Evolutionary conservation across 2,329 filamentous ascomycete genomes (phyloP).

Genomic region (Ilyonectria mors-panacis): DNA sequence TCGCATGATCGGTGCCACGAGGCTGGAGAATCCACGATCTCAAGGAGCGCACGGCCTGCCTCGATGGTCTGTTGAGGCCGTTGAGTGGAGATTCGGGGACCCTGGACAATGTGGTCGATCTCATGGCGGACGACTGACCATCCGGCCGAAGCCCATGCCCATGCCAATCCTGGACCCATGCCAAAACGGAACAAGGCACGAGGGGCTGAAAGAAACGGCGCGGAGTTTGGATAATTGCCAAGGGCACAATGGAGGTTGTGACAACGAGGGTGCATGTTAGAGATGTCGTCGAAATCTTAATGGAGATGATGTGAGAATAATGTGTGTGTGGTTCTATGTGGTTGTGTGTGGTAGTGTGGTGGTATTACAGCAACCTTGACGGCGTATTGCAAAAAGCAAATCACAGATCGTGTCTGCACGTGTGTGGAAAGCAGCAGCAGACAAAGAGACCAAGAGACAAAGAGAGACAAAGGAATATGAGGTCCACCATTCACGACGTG

Average conservation of each 20-base stretch:
- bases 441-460: constrained; percentile 1
- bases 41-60: constrained; percentile 11
- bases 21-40: constrained; percentile 26
- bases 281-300: constrained; percentile 10
- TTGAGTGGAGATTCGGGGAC: constrained; percentile 15
- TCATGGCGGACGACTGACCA: constrained; percentile 16
- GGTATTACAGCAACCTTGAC: constrained; percentile 30
- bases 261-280: not conserved
- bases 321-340: constrained; percentile 31
- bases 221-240: constrained; percentile 1
- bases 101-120: constrained; percentile 27
- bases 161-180: constrained; percentile 16
- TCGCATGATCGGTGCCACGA: constrained; percentile 25
- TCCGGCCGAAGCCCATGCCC: constrained; percentile 33
- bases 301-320: constrained; percentile 5
- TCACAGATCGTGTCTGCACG: constrained; percentile 45
- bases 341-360: constrained; percentile 27
- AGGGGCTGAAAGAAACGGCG: constrained; percentile 1
- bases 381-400: constrained; percentile 45
- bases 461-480: constrained; percentile 13
- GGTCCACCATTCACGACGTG: constrained; percentile 1
- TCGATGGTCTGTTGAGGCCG: constrained; percentile 9
- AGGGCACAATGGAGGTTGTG: not conserved
- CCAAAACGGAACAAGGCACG: not conserved
- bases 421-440: constrained; percentile 14